These are phyloP conservation scores for Yueomyces sp. DNA, from an alignment of 805 yeast species.

Conservation along the genomic window DNA sequence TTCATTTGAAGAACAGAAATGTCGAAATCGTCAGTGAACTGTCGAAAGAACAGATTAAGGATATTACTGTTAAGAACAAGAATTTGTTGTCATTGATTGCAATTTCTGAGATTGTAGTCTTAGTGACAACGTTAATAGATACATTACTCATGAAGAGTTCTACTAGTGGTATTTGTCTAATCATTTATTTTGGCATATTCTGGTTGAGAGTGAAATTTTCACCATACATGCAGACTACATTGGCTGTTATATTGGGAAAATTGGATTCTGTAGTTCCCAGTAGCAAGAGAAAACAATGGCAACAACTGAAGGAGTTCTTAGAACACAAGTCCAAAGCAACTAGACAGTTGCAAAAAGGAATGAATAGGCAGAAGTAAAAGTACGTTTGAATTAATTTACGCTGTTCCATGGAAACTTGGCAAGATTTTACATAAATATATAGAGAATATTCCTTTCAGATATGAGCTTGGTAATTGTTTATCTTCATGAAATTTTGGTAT, in stretches of 20 bases:
- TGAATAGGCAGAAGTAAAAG: too few relatives aligned
- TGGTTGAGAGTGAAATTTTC: conserved; percentile 58
- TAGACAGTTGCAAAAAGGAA: too few relatives aligned
- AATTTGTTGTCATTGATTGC: conserved; percentile 30
- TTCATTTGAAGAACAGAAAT: conserved; percentile 35
- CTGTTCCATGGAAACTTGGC: too few relatives aligned
- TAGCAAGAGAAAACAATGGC: conserved; percentile 18
- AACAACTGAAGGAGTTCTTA: background rate
- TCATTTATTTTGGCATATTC: conserved; percentile 44
- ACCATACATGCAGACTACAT: conserved; percentile 26
- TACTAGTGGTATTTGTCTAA: conserved; percentile 56
- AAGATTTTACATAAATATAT: too few relatives aligned
- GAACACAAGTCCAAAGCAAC: background rate
- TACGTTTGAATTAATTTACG: too few relatives aligned
- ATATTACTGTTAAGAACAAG: conserved; percentile 8
- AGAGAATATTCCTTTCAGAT: background rate
- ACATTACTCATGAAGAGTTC: conserved; percentile 47
- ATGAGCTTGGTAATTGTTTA: conserved; percentile 42
- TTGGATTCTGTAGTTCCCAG: conserved; percentile 24
- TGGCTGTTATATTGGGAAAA: conserved; percentile 17
- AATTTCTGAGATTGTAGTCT: conserved; percentile 44
- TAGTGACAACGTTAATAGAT: conserved; percentile 42
- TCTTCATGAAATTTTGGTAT: conserved; percentile 52
- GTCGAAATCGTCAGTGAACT: conserved; percentile 6
- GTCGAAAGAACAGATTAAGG: conserved; percentile 1